Evolutionary conservation across 2,329 filamentous ascomycete genomes (phyloP).

Genomic region (Acarospora socialis): DNA sequence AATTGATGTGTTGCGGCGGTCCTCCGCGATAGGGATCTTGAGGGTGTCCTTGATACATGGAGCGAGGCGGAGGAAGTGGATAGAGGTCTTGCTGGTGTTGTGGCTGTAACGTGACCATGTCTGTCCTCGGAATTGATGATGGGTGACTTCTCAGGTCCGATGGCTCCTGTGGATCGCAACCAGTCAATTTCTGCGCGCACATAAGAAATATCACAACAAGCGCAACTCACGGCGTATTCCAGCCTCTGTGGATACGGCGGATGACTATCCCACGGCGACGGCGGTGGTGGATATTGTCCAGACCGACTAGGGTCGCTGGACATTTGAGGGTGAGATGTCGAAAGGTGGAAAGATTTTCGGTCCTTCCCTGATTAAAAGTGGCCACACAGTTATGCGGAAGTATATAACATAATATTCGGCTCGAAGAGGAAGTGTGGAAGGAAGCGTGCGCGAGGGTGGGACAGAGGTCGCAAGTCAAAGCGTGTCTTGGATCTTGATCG

Average conservation of each 20-base stretch:
- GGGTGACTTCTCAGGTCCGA: conserved; percentile 5
- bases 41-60: conserved; percentile 25
- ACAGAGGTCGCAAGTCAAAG: too few relatives aligned
- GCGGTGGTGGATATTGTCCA: conserved; percentile 31
- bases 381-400: too few relatives aligned
- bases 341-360: not conserved
- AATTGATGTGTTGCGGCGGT: conserved; percentile 17
- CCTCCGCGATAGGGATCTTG: conserved; percentile 18
- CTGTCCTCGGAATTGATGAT: conserved; percentile 14
- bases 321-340: conserved; percentile 10
- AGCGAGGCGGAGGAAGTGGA: conserved; percentile 27
- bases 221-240: conserved; percentile 12
- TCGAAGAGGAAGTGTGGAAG: too few relatives aligned
- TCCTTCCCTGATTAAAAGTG: not conserved
- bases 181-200: too few relatives aligned
- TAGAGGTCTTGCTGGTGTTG: conserved; percentile 25
- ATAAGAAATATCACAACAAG: too few relatives aligned
- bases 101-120: conserved; percentile 30
- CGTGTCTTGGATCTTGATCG: too few relatives aligned
- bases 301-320: conserved; percentile 28
- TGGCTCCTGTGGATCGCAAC: too few relatives aligned
- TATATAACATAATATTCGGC: too few relatives aligned
- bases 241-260: conserved; percentile 20
- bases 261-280: conserved; percentile 27
- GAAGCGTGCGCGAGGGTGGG: too few relatives aligned